Evolutionary conservation across 1,139 yeast species (phyloP), one percentile per base, ranked within the genome.

Genomic region (Nakaseomyces sp.): DNA sequence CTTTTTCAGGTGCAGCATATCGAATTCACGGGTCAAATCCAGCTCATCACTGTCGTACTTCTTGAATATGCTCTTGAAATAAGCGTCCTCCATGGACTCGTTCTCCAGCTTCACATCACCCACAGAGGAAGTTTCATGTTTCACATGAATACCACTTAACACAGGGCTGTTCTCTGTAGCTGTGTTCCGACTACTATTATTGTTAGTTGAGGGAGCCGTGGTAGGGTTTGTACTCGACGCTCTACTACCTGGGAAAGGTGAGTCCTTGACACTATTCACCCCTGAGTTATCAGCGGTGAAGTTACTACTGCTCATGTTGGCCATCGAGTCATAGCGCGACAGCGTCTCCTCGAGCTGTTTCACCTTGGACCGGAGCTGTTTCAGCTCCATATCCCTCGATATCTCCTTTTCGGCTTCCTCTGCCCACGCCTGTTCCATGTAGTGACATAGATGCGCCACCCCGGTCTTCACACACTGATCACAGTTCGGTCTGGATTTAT

Each of bases 381-480:
- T 58, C 45, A 62, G 45, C 49, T 61, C 66, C 10, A 55, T 47
- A 18, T 61, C 65, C 38, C 57, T 57, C 70, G 50, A 76, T 66
- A 37, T 81, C 81, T 59, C 76, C 69, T 46, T 71, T 70, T 60
- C 83, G 60, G 63, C 65, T 48, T 63, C 56, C 52, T 61, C 54
- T 4, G 78, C 77, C 79, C 79, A 74, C 13, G 69, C 63, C 32
- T 77, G 78, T 45, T 73, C 77, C 55, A 81, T 77, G 58, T 79
- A 83, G 49, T 70, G 77, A 52, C 93, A 83, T 29, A 81, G 64
- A 60, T 82, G 88, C 25, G 83, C 81, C 19, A 81, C 82, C n/a
- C 86, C 83, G 45, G 82, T 81, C 63, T 77, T 77, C 43, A 73
- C 72, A 66, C 93, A 83, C 41, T 81, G 74, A 5, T 83, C 77